Evolutionary conservation across 2,329 filamentous ascomycete genomes (phyloP).

Genomic region (Trichoderma arundinaceum): DNA sequence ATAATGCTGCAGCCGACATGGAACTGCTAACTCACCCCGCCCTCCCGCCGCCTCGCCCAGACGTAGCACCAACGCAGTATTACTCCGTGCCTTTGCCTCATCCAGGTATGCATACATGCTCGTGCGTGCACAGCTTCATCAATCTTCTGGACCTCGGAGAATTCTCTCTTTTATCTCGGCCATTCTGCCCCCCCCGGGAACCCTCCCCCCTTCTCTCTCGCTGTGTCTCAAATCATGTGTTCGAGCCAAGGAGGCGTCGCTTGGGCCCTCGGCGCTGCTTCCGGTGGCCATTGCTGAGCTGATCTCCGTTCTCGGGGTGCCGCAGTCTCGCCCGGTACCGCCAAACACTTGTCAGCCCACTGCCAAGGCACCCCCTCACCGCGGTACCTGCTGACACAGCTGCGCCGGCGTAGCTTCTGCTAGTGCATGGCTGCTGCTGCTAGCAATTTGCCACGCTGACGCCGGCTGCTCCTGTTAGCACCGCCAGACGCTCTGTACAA

Average conservation of each 20-base stretch:
- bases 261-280: constrained; percentile 20
- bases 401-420: not conserved
- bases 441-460: not conserved
- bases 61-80: constrained; percentile 17
- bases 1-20: constrained; percentile 17
- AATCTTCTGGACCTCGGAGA: constrained; percentile 5
- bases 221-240: constrained; percentile 4
- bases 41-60: constrained; percentile 4
- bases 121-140: not conserved
- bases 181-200: not conserved
- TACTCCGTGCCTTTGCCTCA: constrained; percentile 17
- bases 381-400: constrained; percentile 7
- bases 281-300: constrained; percentile 16
- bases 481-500: not conserved
- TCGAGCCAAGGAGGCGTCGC: constrained; percentile 6
- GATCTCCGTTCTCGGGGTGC: constrained; percentile 28
- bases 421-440: not conserved
- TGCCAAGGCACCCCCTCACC: constrained; percentile 14
- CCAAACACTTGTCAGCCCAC: constrained; percentile 15
- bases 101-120: not conserved
- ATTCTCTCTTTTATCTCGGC: not conserved
- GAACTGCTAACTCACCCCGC: no score
- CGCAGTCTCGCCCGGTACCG: constrained; percentile 13
- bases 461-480: not conserved
- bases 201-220: not conserved